phyloP scores from a whole-genome alignment of 176 grass and related monocot genomes.

The Eremochloa ophiuroides region DNA sequence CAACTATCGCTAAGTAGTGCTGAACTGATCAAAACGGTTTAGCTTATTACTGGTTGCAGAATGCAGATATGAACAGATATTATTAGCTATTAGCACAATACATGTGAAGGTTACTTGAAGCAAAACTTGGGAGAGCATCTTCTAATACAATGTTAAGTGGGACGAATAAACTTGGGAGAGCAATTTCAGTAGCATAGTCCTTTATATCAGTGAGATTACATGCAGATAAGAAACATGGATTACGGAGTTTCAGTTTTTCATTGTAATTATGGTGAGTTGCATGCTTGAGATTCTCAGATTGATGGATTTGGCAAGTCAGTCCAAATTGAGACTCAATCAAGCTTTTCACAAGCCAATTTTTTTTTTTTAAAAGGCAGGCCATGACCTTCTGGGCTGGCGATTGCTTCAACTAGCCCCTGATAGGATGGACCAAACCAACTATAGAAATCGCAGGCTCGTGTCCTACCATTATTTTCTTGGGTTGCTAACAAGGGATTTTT shows the following conservation, averaged over 20 bases:
- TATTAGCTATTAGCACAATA: neutral
- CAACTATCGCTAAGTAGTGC: neutral
- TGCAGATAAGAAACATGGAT: no score
- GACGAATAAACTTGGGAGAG: no score
- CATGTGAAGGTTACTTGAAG: neutral
- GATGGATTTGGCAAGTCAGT: neutral
- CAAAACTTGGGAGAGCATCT: neutral
- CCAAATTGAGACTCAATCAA: neutral
- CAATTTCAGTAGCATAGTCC: no score
- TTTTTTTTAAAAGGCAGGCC: neutral
- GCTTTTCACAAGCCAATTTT: slow-evolving; percentile 7
- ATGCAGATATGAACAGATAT: neutral
- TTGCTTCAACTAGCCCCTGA: neutral
- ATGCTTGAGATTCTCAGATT: slow-evolving; percentile 17
- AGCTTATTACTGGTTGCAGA: neutral
- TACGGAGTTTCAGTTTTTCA: neutral
- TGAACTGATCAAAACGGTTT: neutral
- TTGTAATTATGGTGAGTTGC: slow-evolving; percentile 1
- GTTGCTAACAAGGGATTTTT: neutral
- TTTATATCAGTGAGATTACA: no score
- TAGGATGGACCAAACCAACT: neutral
- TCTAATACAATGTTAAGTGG: no score
- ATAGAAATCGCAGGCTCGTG: neutral
- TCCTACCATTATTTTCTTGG: neutral
- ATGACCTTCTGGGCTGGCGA: neutral